phyloP scores from a whole-genome alignment of 148 eudicot genomes.

The Linanthus parryae region DNA sequence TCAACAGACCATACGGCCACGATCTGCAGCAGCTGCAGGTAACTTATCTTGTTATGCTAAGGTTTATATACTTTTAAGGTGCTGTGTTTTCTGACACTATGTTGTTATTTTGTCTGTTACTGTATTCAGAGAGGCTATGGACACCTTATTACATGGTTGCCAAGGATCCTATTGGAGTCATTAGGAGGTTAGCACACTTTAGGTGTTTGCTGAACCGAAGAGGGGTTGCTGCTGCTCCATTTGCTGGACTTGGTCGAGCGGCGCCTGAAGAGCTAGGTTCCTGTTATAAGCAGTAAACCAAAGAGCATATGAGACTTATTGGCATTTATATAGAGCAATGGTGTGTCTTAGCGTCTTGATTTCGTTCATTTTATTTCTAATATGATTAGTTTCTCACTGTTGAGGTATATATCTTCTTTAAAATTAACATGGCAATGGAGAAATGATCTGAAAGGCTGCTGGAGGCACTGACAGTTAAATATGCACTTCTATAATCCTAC shows the following conservation, averaged over 20 bases:
- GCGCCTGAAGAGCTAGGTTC: conserved; percentile 27
- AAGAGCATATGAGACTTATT: too few relatives aligned
- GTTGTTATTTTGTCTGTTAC: not conserved
- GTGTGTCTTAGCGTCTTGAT: too few relatives aligned
- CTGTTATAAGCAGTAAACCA: not conserved
- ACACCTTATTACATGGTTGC: conserved; percentile 51
- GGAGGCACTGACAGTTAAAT: too few relatives aligned
- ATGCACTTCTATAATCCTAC: too few relatives aligned
- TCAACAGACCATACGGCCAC: conserved; percentile 93
- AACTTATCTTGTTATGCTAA: conserved; percentile 1
- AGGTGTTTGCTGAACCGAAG: conserved; percentile 83
- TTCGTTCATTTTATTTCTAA: too few relatives aligned
- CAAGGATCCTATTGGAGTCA: conserved; percentile 50
- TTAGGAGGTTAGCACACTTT: conserved; percentile 56
- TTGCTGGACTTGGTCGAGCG: conserved; percentile 48
- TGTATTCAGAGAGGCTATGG: conserved; percentile 78
- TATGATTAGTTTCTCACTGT: too few relatives aligned
- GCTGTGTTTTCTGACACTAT: not conserved
- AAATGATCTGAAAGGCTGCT: too few relatives aligned
- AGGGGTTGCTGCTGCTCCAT: conserved; percentile 88
- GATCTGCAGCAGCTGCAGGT: conserved; percentile 99
- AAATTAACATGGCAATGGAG: too few relatives aligned
- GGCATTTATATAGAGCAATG: too few relatives aligned
- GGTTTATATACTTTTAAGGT: not conserved
- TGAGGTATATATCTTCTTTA: too few relatives aligned